phyloP scores from a whole-genome alignment of 2,329 filamentous ascomycete species.

The Diaporthe vexans region DNA sequence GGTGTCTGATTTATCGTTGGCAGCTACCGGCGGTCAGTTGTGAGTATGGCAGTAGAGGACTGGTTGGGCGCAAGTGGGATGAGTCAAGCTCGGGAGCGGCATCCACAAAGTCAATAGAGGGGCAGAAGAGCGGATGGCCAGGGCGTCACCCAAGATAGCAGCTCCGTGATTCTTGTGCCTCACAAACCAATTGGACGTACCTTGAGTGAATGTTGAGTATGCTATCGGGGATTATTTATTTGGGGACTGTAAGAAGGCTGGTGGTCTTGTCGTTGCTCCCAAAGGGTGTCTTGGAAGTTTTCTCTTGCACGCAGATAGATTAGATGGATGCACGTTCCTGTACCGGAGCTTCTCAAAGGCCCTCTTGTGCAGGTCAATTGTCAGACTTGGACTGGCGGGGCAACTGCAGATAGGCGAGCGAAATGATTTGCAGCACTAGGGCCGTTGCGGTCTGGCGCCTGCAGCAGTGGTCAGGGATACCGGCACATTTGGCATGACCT shows the following conservation, averaged over 20 bases:
- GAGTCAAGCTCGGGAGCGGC: conserved; percentile 40
- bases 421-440: conserved; percentile 25
- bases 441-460: conserved; percentile 2
- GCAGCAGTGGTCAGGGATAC: conserved; percentile 12
- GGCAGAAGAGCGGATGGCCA: conserved; percentile 26
- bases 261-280: background rate
- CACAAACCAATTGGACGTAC: conserved; percentile 14
- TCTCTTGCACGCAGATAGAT: conserved; percentile 32
- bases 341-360: conserved; percentile 53
- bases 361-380: conserved; percentile 41
- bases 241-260: background rate
- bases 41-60: conserved; percentile 6
- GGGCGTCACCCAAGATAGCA: background rate
- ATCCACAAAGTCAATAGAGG: conserved; percentile 33
- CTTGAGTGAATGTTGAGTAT: background rate
- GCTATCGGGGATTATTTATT: background rate
- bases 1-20: background rate
- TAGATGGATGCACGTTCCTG: conserved; percentile 55
- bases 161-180: too few relatives aligned
- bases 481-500: background rate
- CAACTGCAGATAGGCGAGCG: conserved; percentile 36
- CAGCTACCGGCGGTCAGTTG: conserved; percentile 24
- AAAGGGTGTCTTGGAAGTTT: conserved; percentile 40
- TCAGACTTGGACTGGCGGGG: conserved; percentile 43
- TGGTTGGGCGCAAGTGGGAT: conserved; percentile 11